Evolutionary conservation across 306 rosid genomes (phyloP).

Genomic region (Betula pendula): DNA sequence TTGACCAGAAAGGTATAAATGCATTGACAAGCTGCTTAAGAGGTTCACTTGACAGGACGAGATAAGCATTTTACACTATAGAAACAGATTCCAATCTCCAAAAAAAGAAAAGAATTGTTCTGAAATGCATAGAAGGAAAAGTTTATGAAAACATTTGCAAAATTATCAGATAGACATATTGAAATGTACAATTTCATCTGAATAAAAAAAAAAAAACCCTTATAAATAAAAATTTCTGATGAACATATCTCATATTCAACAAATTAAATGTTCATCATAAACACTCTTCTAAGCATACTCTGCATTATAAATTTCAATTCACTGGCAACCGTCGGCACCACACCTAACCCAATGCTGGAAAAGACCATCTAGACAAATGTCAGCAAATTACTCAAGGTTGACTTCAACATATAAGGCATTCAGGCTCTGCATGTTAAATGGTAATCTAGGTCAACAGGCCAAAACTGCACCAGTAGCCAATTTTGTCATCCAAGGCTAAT

Average conservation of each 20-base stretch:
- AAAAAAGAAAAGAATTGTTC: neutral
- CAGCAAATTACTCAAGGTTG: neutral
- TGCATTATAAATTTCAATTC: neutral
- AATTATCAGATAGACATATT: neutral
- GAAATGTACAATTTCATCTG: neutral
- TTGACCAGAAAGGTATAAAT: slow-evolving; percentile 9
- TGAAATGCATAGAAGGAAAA: neutral
- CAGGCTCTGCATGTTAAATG: neutral
- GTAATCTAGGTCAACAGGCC: neutral
- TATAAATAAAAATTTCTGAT: neutral
- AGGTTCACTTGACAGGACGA: slow-evolving; percentile 12
- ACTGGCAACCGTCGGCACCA: neutral
- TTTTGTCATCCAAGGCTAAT: neutral
- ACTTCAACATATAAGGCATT: neutral
- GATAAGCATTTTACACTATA: neutral
- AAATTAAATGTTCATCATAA: neutral
- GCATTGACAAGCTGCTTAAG: neutral
- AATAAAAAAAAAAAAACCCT: neutral
- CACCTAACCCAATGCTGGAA: neutral
- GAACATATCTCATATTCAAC: neutral
- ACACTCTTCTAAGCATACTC: neutral
- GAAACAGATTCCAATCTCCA: neutral
- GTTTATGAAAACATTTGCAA: neutral
- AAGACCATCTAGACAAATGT: neutral
- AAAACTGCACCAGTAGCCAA: neutral